Conservation (phyloP, 2,329 filamentous ascomycete genomes). For the Incumbomyces lentus region DNA sequence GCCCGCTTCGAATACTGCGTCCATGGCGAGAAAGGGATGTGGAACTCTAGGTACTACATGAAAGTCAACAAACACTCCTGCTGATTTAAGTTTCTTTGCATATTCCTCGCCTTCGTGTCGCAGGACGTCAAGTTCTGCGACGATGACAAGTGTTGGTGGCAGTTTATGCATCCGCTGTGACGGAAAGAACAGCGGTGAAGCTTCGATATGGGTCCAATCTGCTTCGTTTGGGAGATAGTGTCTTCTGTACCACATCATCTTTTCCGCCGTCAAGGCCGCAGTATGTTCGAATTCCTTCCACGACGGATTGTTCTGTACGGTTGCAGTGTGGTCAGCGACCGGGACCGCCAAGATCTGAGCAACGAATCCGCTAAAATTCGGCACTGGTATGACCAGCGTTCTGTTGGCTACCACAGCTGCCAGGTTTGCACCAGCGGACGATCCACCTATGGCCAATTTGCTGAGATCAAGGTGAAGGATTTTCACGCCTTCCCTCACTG, state of each 20-base stretch:
- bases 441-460: conserved; percentile 38
- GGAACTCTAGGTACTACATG: conserved; percentile 46
- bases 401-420: conserved; percentile 35
- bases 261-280: conserved; percentile 43
- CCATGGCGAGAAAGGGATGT: conserved; percentile 51
- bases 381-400: not conserved
- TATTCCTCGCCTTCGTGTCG: conserved; percentile 45
- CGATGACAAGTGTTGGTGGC: conserved; percentile 43
- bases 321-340: conserved; percentile 49
- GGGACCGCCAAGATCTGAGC: conserved; percentile 48
- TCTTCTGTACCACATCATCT: conserved; percentile 52
- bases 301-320: conserved; percentile 33
- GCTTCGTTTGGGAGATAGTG: conserved; percentile 44
- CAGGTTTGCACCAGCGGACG: conserved; percentile 45
- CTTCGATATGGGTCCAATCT: conserved; percentile 42
- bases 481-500: conserved; percentile 17
- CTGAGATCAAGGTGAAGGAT: conserved; percentile 29
- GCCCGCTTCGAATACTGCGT: conserved; percentile 43
- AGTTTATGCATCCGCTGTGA: conserved; percentile 39
- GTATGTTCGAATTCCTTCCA: conserved; percentile 43
- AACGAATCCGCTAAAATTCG: conserved; percentile 26
- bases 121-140: conserved; percentile 49
- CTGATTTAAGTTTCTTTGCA: conserved; percentile 36
- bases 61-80: conserved; percentile 40
- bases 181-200: conserved; percentile 43